Evolutionary conservation across 306 rosid species (phyloP).

Genomic region (Cicer judaicum): DNA sequence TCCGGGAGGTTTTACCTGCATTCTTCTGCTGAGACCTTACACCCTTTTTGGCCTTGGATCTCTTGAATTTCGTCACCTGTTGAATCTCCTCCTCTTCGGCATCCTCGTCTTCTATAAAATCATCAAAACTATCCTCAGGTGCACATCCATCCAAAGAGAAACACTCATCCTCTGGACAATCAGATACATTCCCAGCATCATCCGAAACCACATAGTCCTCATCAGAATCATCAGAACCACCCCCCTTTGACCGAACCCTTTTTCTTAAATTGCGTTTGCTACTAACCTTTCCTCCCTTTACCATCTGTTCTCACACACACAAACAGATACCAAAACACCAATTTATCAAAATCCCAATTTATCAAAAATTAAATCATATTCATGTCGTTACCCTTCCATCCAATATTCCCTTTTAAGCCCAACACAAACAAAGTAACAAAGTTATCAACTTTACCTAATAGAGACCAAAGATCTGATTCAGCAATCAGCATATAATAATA

Average conservation of each 20-base stretch:
- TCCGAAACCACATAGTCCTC: constrained; percentile 89
- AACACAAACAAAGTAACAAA: constrained; percentile 23
- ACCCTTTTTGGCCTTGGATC: constrained; percentile 58
- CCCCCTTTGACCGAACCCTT: constrained; percentile 56
- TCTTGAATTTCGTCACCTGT: constrained; percentile 46
- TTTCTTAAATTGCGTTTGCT: constrained; percentile 53
- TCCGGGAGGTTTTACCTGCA: constrained; percentile 42
- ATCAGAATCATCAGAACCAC: constrained; percentile 84
- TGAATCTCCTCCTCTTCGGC: constrained; percentile 53
- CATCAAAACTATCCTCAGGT: constrained; percentile 65
- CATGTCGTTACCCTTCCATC: background rate
- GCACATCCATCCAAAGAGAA: constrained; percentile 68
- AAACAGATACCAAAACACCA: constrained; percentile 35
- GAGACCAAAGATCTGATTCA: constrained; percentile 53
- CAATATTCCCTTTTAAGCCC: constrained; percentile 3
- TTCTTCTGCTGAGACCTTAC: constrained; percentile 19
- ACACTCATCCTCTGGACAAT: constrained; percentile 52
- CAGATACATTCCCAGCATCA: constrained; percentile 69
- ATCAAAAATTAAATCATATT: constrained; percentile 19
- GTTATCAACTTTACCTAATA: constrained; percentile 15
- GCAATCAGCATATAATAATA: constrained; percentile 24
- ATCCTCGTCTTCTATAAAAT: constrained; percentile 36
- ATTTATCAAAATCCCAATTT: constrained; percentile 39
- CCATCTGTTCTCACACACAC: constrained; percentile 75
- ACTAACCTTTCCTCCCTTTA: constrained; percentile 75